Evolutionary conservation across 257 asterid species (phyloP).

Genomic region (Scutellaria minor): DNA sequence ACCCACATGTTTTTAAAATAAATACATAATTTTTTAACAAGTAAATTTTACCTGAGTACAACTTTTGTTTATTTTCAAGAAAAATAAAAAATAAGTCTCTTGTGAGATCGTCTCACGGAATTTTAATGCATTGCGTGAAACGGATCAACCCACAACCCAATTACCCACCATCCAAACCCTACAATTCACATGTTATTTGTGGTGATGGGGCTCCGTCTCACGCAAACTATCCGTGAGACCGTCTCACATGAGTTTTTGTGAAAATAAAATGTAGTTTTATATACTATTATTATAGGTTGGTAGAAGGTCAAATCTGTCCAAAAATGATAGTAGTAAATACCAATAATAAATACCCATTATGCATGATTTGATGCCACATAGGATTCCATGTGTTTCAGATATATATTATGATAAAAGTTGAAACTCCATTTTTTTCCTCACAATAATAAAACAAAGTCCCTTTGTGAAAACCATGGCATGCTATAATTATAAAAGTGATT

Average conservation of each 20-base stretch:
- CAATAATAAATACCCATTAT: background rate
- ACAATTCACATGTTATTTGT: too few species aligned
- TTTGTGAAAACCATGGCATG: slow-evolving; percentile 37
- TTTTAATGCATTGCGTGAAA: too few species aligned
- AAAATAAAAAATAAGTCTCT: too few species aligned
- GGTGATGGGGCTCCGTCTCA: too few species aligned
- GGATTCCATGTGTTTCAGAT: slow-evolving; percentile 38
- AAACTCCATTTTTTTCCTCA: slow-evolving; percentile 24
- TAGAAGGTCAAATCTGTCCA: slow-evolving; percentile 37
- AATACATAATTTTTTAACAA: too few species aligned
- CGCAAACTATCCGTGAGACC: too few species aligned
- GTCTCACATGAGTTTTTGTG: too few species aligned
- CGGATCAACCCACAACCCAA: too few species aligned
- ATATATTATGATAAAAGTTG: slow-evolving; percentile 13
- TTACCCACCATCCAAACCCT: too few species aligned
- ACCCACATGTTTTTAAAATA: too few species aligned
- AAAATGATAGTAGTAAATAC: background rate
- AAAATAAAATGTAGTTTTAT: background rate
- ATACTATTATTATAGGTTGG: slow-evolving; percentile 25
- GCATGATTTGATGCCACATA: slow-evolving; percentile 34
- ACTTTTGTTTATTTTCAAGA: background rate
- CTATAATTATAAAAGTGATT: slow-evolving; percentile 32
- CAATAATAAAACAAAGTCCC: slow-evolving; percentile 1
- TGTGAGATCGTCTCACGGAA: too few species aligned
- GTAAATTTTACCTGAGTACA: background rate